phyloP scores from a whole-genome alignment of 176 grass and related monocot species.

The Dendrocalamus sinicus region DNA sequence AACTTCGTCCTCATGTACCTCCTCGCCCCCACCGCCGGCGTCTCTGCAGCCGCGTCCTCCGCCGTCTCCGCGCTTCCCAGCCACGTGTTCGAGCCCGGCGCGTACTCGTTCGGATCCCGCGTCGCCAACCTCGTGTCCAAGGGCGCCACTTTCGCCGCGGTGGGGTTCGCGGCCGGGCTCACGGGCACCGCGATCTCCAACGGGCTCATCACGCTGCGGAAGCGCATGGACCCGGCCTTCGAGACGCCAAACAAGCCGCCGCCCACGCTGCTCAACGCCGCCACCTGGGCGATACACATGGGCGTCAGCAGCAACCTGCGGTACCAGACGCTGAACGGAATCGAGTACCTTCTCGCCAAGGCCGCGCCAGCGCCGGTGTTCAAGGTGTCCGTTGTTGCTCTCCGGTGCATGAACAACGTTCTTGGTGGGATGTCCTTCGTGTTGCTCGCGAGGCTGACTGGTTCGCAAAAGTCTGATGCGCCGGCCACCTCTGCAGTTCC shows the following conservation, averaged over 20 bases:
- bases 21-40: conserved; percentile 69
- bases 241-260: conserved; percentile 83
- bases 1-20: conserved; percentile 96
- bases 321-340: conserved; percentile 83
- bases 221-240: conserved; percentile 76
- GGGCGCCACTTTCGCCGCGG: conserved; percentile 64
- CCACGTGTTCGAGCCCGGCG: conserved; percentile 80
- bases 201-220: conserved; percentile 66
- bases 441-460: conserved; percentile 73
- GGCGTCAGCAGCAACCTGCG: conserved; percentile 80
- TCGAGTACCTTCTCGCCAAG: conserved; percentile 69
- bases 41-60: conserved; percentile 41
- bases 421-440: conserved; percentile 88
- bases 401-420: conserved; percentile 78
- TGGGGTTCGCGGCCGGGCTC: conserved; percentile 77
- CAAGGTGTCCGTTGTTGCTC: conserved; percentile 70
- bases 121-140: conserved; percentile 68
- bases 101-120: conserved; percentile 67
- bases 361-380: conserved; percentile 57
- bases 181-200: conserved; percentile 75
- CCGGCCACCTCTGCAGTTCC: not conserved
- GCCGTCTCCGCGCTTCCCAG: conserved; percentile 57
- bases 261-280: conserved; percentile 76
- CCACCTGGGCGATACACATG: conserved; percentile 86
- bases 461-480: conserved; percentile 67